Percentiles rank a stretch among this genome's conserved stretches.
Conservation (phyloP, 2,329 filamentous ascomycete genomes). For the Bipolaris victoriae region DNA sequence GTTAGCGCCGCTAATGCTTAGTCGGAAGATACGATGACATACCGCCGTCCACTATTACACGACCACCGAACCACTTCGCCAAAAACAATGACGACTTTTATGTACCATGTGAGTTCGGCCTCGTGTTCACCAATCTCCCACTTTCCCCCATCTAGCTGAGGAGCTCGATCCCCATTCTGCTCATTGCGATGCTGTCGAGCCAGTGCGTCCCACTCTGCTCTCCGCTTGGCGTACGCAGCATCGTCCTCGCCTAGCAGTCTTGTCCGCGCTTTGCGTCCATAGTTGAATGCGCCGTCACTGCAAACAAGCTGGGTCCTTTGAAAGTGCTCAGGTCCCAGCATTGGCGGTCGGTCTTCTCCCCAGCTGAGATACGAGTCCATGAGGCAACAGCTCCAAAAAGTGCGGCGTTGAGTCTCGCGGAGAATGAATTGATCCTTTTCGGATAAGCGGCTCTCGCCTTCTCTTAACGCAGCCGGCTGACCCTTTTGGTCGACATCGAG, state of each 20-base stretch:
- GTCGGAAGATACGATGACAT: conserved; percentile 19
- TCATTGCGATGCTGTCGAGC: conserved; percentile 7
- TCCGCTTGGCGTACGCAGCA: conserved; percentile 19
- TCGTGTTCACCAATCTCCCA: conserved; percentile 61
- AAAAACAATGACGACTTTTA: conserved; percentile 62
- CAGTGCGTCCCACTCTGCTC: conserved; percentile 13
- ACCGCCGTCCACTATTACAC: conserved; percentile 64
- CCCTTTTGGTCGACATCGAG: conserved; percentile 35
- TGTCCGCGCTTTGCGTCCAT: conserved; percentile 63
- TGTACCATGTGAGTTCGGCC: conserved; percentile 57
- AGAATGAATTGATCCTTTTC: conserved; percentile 58
- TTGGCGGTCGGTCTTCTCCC: conserved; percentile 66
- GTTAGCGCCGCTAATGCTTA: conserved; percentile 12
- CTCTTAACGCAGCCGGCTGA: conserved; percentile 17
- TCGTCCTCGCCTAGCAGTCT: conserved; percentile 28
- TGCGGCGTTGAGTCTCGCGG: conserved; percentile 70
- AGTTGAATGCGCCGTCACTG: conserved; percentile 68
- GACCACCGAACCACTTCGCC: conserved; percentile 64
- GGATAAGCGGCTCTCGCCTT: conserved; percentile 15
- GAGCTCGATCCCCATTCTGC: background rate
- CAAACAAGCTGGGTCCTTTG: conserved; percentile 69
- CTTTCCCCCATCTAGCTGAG: conserved; percentile 50
- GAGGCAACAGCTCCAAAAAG: conserved; percentile 77
- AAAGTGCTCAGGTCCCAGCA: conserved; percentile 65
- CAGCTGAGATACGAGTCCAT: conserved; percentile 72